Evolutionary conservation across 148 eudicot species (phyloP), one percentile per base, ranked within the genome.

Genomic region (Dysphania ambrosioides): DNA sequence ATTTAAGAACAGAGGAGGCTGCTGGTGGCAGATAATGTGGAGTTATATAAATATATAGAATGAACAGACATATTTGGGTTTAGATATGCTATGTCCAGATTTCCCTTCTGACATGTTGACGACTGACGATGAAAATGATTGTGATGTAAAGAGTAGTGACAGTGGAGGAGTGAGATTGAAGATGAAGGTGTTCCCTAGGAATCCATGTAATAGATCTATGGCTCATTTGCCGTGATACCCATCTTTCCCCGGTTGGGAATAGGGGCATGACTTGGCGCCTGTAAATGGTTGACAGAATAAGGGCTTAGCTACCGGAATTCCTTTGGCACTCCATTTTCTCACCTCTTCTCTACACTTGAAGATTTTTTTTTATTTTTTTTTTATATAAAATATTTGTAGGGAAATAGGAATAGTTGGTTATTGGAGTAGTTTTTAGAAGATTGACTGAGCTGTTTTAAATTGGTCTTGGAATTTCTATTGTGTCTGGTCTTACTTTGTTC

Each of bases 251-350:
- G 13, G 18, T 42, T 57, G 2, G 51, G 71, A 44, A 23, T 44
- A 1, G 4, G 65, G 67, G 47, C 41, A 13, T 68, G 2, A 51
- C 56, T 32, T 19, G 82, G 82, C 76, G 40, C 59, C 24, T 81
- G 83, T 81, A 81, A 77, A 81, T 81, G 83, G 66, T 73, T 81
- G 81, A 81, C 72, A 36, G 68, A 81, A 77, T 81, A 77, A 81
- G 80, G 75, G 83, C 80, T 51, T 29, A 72, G 79, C 83, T 80
- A 49, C 76, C 74, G 49, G 76, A 38, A 59, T 66, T 81, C n/a
- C 62, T 36, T 18, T 9, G 47, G 59, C 44, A 65, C 76, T 76
- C 74, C 72, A 60, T 77, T 64, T 72, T 59, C 49, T 32, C 79
- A 41, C 55, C 41, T 65, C 63, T 41, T 41, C 13, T 67, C 40